phyloP scores from a whole-genome alignment of 495 filamentous ascomycete genomes.

The Penicillium coprophilum region DNA sequence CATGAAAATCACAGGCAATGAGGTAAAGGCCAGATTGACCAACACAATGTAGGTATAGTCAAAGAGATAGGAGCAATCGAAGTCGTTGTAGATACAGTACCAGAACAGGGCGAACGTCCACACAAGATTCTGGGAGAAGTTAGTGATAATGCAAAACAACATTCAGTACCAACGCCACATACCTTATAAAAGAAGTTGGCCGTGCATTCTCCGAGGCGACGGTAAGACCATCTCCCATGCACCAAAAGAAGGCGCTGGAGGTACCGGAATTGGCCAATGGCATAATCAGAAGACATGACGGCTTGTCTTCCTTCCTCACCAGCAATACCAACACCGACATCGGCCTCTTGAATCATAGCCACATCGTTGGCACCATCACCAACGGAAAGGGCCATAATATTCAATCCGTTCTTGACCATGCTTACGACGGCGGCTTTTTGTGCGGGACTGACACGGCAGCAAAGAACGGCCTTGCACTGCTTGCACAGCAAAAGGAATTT shows the following conservation, averaged over 20 bases:
- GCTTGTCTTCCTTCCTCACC: conserved; percentile 96
- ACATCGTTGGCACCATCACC: conserved; percentile 99
- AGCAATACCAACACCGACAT: conserved; percentile 97
- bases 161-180: conserved; percentile 13
- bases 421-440: conserved; percentile 97
- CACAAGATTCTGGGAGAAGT: conserved; percentile 71
- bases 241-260: conserved; percentile 88
- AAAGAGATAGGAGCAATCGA: conserved; percentile 93
- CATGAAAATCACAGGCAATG: conserved; percentile 91
- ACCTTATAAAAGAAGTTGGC: conserved; percentile 99
- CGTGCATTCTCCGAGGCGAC: conserved; percentile 87
- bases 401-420: conserved; percentile 90
- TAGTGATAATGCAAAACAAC: conserved; percentile 14
- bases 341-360: conserved; percentile 99
- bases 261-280: conserved; percentile 97
- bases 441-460: conserved; percentile 94
- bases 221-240: conserved; percentile 95
- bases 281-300: conserved; percentile 98
- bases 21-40: conserved; percentile 97
- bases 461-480: conserved; percentile 94
- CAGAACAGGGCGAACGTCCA: conserved; percentile 98
- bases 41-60: conserved; percentile 97
- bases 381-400: conserved; percentile 96
- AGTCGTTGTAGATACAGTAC: conserved; percentile 95
- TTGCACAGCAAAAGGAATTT: conserved; percentile 96